Percentiles rank a stretch among this genome's conserved stretches.
Conservation (phyloP, 148 eudicot genomes). For the Polygonum aviculare region DNA sequence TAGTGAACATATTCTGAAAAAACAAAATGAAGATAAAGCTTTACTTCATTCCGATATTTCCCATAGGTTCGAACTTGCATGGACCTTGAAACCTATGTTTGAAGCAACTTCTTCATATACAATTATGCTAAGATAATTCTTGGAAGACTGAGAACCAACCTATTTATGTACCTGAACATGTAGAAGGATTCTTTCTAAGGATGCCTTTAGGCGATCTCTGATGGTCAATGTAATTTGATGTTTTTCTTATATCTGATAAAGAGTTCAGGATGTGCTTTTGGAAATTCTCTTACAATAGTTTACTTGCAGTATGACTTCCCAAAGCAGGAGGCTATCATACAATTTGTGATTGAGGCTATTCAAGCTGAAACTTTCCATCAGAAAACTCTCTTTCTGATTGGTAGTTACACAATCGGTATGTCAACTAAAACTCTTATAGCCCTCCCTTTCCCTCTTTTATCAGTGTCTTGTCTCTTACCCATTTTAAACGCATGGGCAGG, state of each 20-base stretch:
- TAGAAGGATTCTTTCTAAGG: background rate
- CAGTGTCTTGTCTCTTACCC: background rate
- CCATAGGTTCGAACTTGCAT: background rate
- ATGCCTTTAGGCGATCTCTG: background rate
- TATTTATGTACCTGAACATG: background rate
- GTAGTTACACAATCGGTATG: constrained; percentile 91
- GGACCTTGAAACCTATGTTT: background rate
- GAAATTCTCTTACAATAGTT: background rate
- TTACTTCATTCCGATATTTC: background rate
- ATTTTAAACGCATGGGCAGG: constrained; percentile 31
- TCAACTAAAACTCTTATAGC: constrained; percentile 3
- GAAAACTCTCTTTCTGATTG: constrained; percentile 81
- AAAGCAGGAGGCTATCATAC: constrained; percentile 84
- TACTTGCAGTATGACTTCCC: constrained; percentile 88
- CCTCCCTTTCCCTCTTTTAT: constrained; percentile 1
- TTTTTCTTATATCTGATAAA: background rate
- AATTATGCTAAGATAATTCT: background rate
- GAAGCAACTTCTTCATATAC: background rate
- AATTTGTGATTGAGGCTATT: constrained; percentile 88
- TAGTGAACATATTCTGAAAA: background rate
- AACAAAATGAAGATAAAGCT: background rate
- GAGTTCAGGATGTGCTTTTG: background rate
- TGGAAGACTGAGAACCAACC: background rate
- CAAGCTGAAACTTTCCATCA: constrained; percentile 96
- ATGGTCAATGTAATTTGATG: constrained; percentile 1